A percentile compares a stretch with the other conserved stretches of the same genome.
Evolutionary conservation across 495 filamentous ascomycete species (phyloP).

Genomic region (Aeminium ludgeri): DNA sequence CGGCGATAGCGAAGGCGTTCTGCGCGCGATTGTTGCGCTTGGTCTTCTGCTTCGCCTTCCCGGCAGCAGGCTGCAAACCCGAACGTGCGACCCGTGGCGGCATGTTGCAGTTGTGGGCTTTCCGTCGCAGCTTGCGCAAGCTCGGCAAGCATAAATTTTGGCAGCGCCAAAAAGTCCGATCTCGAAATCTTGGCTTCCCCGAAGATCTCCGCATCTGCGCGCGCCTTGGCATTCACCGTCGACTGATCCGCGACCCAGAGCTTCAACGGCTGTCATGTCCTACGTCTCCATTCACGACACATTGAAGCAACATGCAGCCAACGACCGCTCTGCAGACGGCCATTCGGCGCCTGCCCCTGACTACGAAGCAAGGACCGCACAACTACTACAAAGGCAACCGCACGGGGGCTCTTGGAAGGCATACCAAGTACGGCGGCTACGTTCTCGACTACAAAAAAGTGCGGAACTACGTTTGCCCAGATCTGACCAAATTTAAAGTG

Average conservation of each 20-base stretch:
- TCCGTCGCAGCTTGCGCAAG: not conserved
- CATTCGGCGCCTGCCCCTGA: conserved; percentile 54
- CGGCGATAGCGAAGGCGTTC: conserved; percentile 75
- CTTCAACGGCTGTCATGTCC: too few relatives aligned
- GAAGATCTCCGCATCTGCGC: conserved; percentile 3
- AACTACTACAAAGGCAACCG: conserved; percentile 95
- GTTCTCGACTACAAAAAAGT: conserved; percentile 70
- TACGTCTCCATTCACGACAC: not conserved
- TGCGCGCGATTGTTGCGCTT: conserved; percentile 38
- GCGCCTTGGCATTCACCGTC: too few relatives aligned
- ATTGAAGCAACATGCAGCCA: conserved; percentile 38
- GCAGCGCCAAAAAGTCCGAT: not conserved
- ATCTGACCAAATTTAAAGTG: conserved; percentile 57
- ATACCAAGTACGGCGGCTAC: conserved; percentile 75
- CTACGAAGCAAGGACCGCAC: conserved; percentile 80
- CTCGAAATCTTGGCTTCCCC: conserved; percentile 7
- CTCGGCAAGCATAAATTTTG: conserved; percentile 4
- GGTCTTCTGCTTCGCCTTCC: conserved; percentile 15
- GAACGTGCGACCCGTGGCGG: conserved; percentile 19
- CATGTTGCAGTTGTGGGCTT: conserved; percentile 8
- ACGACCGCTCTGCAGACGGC: conserved; percentile 49
- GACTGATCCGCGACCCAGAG: too few relatives aligned
- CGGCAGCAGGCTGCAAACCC: conserved; percentile 9
- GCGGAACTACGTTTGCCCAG: conserved; percentile 72
- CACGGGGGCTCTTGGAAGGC: conserved; percentile 67